These are phyloP conservation scores for Aspergillus sp. DNA, from an alignment of 2,329 filamentous ascomycete species.

Conservation along the genomic window DNA sequence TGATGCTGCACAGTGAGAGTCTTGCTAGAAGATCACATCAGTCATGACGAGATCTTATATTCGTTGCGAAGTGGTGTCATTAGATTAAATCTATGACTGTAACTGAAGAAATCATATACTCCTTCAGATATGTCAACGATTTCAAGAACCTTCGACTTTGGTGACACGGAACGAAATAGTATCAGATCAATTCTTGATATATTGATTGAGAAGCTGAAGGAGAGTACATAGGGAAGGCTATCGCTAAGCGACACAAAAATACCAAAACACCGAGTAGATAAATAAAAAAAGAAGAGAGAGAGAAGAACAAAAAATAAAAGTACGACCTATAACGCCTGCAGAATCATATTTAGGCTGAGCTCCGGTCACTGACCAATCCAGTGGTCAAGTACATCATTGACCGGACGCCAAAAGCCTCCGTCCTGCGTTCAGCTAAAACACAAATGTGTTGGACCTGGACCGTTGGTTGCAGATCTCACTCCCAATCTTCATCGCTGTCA, in stretches of 20 bases:
- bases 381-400: conserved; percentile 4
- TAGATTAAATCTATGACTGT: conserved; percentile 1
- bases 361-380: conserved; percentile 9
- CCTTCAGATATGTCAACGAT: too few relatives aligned
- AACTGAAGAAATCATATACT: background rate
- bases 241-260: conserved; percentile 13
- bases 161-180: background rate
- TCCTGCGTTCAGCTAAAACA: too few relatives aligned
- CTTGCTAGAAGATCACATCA: too few relatives aligned
- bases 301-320: too few relatives aligned
- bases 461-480: conserved; percentile 40
- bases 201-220: conserved; percentile 1
- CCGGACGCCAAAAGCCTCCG: background rate
- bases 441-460: too few relatives aligned
- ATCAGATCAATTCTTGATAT: background rate
- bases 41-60: too few relatives aligned
- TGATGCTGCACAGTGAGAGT: background rate
- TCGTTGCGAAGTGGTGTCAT: conserved; percentile 7
- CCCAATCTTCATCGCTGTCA: conserved; percentile 70
- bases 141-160: too few relatives aligned
- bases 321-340: conserved; percentile 7
- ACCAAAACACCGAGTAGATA: conserved; percentile 2
- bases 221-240: conserved; percentile 7
- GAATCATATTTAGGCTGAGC: background rate
- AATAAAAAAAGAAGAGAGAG: background rate